Base-by-base conservation (phyloP, 306 rosid genomes). In the Cyclanthera cordifolia region DNA sequence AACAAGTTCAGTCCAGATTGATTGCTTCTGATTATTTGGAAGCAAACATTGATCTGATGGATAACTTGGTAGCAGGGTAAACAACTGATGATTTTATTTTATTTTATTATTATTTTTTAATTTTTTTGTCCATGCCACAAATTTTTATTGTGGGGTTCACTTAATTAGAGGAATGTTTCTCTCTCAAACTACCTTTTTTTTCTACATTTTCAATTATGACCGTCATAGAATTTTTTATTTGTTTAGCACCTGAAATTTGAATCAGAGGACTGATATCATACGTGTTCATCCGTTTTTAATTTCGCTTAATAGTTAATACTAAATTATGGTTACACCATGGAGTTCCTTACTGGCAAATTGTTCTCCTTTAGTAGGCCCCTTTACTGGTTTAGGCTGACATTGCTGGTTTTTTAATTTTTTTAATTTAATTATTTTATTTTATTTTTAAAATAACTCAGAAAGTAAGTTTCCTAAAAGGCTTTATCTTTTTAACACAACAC, bases 21-120 rank as follows among this genome's bases (percentile, higher is more conserved):
- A 87, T 93, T 74, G 94, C 99, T n/a, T 93, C 96, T 59, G 96
- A 93, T 83, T 90, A 86, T 82, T 84, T 93, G 91, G 96, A 84
- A 79, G 79, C 82, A 53, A 93, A 93, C 76, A 67, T 87, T 75
- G 95, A 93, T 67, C 84, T 93, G 48, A 79, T 93, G 96, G 95
- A 90, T 83, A 47, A 75, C 67, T 84, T 93, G 82, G 74, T 93
- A 24, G 43, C 77, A 71, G 99, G 99, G 99, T 93, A 83, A 84
- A 90, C 23, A 69, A 46, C 34, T 19, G 32, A 53, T 55, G 13
- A n/a, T 20, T n/a, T 59, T 0, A n/a, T n/a, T n/a, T n/a, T n/a
- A n/a, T n/a, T n/a, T n/a, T n/a, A n/a, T n/a, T n/a, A n/a, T n/a
- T n/a, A 32, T 32, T 1, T 32, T 1, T 32, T 32, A 2, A 1